These are phyloP conservation scores for Azolla pinnata DNA, from an alignment of 75 land plant species.

Conservation along the genomic window DNA sequence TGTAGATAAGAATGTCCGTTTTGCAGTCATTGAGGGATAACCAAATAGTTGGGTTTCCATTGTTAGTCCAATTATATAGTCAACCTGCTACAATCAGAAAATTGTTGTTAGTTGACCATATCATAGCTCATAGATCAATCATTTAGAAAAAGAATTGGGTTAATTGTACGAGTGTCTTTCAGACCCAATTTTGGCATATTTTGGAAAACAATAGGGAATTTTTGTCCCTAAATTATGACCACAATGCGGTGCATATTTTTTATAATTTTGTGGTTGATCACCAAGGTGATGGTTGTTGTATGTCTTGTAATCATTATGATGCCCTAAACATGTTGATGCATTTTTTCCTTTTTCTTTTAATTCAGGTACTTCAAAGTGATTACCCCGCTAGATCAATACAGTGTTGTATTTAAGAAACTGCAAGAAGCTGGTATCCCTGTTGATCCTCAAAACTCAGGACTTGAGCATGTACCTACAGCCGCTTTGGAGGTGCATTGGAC, in stretches of 20 bases:
- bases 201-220: no score
- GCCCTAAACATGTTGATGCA: conserved; percentile 1
- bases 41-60: no score
- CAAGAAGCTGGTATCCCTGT: conserved; percentile 70
- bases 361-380: conserved; percentile 65
- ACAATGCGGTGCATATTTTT: no score
- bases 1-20: no score
- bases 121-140: neutral
- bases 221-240: no score
- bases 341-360: conserved; percentile 6
- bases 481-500: conserved; percentile 52
- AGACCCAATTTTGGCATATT: no score
- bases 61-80: no score
- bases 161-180: neutral
- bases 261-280: no score
- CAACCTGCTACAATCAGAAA: neutral
- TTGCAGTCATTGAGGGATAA: no score
- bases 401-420: conserved; percentile 36
- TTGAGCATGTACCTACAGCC: conserved; percentile 56
- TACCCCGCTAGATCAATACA: conserved; percentile 59
- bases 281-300: neutral
- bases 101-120: neutral
- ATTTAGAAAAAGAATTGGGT: neutral
- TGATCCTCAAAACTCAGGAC: conserved; percentile 66
- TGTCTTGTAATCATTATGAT: neutral